These are phyloP conservation scores for Pseudopediastrum boryanum DNA, from an alignment of 139 green algal species.

Conservation along the genomic window DNA sequence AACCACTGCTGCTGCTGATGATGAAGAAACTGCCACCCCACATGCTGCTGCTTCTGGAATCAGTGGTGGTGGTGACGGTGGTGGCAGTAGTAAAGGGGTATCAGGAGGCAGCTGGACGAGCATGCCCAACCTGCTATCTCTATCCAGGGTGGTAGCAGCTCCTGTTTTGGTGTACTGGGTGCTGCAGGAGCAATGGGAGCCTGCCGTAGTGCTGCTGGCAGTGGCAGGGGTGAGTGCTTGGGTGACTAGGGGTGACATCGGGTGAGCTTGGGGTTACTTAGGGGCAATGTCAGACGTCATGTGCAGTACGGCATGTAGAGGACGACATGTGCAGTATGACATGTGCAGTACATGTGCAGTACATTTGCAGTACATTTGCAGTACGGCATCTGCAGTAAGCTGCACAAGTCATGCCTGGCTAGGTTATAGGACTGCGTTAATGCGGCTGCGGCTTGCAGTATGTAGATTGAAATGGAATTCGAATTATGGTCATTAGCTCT, in stretches of 20 bases:
- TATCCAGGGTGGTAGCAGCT: constrained; percentile 39
- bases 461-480: too few species aligned
- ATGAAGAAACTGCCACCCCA: too few species aligned
- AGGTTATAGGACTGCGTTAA: too few species aligned
- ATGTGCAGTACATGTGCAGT: neutral
- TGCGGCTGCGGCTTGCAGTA: too few species aligned
- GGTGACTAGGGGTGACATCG: neutral
- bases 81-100: too few species aligned
- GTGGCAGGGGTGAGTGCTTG: constrained; percentile 50
- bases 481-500: too few species aligned
- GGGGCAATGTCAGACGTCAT: neutral
- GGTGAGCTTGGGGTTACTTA: neutral
- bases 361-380: neutral
- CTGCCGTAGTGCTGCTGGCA: constrained; percentile 35
- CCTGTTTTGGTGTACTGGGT: constrained; percentile 51
- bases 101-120: neutral
- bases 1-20: too few species aligned
- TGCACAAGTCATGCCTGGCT: too few species aligned
- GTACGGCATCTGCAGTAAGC: neutral
- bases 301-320: neutral
- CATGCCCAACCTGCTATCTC: constrained; percentile 54
- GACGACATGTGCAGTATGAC: too few species aligned
- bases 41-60: too few species aligned
- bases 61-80: too few species aligned
- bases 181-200: constrained; percentile 38